Conservation (phyloP, 805 yeast genomes). For the Candida awuae region DNA sequence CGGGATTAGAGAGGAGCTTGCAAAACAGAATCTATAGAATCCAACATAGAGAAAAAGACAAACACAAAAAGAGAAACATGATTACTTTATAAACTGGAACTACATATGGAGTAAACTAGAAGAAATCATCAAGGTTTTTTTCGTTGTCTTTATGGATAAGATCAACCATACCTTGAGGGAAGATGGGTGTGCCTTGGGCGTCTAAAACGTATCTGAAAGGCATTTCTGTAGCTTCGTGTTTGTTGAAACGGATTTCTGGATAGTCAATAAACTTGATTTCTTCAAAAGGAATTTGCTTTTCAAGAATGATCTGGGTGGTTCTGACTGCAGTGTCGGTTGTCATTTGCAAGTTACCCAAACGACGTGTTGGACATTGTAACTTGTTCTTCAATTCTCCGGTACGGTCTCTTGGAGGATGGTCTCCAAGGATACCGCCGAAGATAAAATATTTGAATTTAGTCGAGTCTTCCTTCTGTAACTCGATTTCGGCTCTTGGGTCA, state of each 20-base stretch:
- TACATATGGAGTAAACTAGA: conserved; percentile 19
- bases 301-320: conserved; percentile 76
- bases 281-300: conserved; percentile 46
- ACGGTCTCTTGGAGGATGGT: conserved; percentile 88
- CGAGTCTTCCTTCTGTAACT: conserved; percentile 64
- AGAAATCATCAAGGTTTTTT: conserved; percentile 67
- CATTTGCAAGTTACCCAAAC: conserved; percentile 87
- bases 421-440: conserved; percentile 94
- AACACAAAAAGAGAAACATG: too few relatives aligned
- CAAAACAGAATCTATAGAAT: too few relatives aligned
- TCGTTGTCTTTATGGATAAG: conserved; percentile 81
- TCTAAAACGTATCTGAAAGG: conserved; percentile 87
- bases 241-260: conserved; percentile 85
- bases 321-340: conserved; percentile 96
- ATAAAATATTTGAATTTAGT: conserved; percentile 74
- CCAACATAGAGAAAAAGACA: too few relatives aligned
- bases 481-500: conserved; percentile 79
- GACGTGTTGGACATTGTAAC: conserved; percentile 79
- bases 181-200: conserved; percentile 57
- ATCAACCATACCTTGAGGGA: conserved; percentile 87
- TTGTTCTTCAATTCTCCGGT: conserved; percentile 78
- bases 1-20: too few relatives aligned
- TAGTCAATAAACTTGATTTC: conserved; percentile 81
- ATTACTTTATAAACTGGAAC: neutral
- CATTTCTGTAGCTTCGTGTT: conserved; percentile 93